Percentiles rank a stretch among this genome's conserved stretches.
phyloP scores from a whole-genome alignment of 2,329 filamentous ascomycete genomes.

The Arachnopeziza araneosa region DNA sequence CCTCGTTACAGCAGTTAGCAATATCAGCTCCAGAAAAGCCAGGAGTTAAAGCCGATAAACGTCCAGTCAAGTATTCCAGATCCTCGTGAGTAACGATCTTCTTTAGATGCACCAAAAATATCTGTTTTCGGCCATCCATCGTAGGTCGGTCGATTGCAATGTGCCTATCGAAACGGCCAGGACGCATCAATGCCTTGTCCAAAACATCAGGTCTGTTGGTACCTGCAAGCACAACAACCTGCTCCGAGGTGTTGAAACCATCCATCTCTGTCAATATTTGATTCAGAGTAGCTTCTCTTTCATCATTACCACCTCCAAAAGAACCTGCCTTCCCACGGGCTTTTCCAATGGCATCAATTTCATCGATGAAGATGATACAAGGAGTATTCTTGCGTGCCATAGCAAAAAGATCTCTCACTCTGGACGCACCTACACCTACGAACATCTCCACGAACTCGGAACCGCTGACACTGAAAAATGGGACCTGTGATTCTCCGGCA shows the following conservation, averaged over 20 bases:
- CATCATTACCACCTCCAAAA: slow-evolving; percentile 88
- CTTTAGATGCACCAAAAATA: slow-evolving; percentile 88
- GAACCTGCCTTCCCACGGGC: slow-evolving; percentile 73
- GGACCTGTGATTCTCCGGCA: slow-evolving; percentile 91
- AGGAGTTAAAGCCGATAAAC: slow-evolving; percentile 85
- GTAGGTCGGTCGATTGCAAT: slow-evolving; percentile 93
- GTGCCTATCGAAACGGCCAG: slow-evolving; percentile 93
- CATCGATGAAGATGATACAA: slow-evolving; percentile 99
- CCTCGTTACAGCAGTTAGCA: slow-evolving; percentile 97
- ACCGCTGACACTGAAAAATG: slow-evolving; percentile 97
- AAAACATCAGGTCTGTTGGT: slow-evolving; percentile 94
- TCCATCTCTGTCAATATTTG: slow-evolving; percentile 99
- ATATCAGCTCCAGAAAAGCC: slow-evolving; percentile 98
- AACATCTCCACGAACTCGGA: slow-evolving; percentile 99
- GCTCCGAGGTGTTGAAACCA: slow-evolving; percentile 94
- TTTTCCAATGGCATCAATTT: slow-evolving; percentile 96
- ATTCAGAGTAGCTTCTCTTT: slow-evolving; percentile 93
- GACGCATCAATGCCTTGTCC: slow-evolving; percentile 92
- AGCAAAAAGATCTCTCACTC: slow-evolving; percentile 90
- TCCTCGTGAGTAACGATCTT: slow-evolving; percentile 95
- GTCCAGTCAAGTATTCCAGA: slow-evolving; percentile 78
- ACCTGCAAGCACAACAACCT: slow-evolving; percentile 93
- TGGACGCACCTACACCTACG: slow-evolving; percentile 92
- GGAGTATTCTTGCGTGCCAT: slow-evolving; percentile 93
- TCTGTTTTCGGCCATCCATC: slow-evolving; percentile 93